Evolutionary conservation across 1,284 basidiomycete genomes (phyloP).

Genomic region (Cystobasidium pallidum): DNA sequence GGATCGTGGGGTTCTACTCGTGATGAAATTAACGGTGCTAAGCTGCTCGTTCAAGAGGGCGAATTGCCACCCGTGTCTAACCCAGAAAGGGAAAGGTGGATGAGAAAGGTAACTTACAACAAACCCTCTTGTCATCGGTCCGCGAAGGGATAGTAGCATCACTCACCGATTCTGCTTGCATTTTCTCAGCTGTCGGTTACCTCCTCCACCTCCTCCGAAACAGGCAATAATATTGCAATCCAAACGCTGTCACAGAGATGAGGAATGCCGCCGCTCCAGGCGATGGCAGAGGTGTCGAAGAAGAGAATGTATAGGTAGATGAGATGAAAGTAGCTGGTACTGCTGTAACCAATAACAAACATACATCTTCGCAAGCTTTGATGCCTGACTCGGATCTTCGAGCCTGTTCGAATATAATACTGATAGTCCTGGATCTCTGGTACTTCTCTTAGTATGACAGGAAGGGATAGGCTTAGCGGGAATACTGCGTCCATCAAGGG

Average conservation of each 20-base stretch:
- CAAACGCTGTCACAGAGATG: not conserved
- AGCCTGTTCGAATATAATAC: too few relatives aligned
- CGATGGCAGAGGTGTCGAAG: not conserved
- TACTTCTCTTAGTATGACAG: too few relatives aligned
- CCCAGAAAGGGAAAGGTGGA: conserved; percentile 36
- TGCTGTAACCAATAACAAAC: not conserved
- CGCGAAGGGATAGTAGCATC: too few relatives aligned
- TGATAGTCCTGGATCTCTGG: too few relatives aligned
- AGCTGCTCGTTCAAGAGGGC: conserved; percentile 17
- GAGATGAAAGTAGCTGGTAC: not conserved
- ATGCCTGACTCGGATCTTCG: too few relatives aligned
- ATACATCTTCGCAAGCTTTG: too few relatives aligned
- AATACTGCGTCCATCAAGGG: too few relatives aligned
- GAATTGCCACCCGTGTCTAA: conserved; percentile 27
- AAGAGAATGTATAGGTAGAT: conserved; percentile 28
- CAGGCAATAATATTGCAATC: conserved; percentile 2
- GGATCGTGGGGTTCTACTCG: conserved; percentile 25
- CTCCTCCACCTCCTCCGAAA: conserved; percentile 19
- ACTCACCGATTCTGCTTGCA: not conserved
- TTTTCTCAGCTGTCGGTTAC: conserved; percentile 31
- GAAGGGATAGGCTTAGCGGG: too few relatives aligned
- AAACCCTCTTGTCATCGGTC: too few relatives aligned
- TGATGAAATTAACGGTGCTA: conserved; percentile 28
- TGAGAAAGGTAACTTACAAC: conserved; percentile 28
- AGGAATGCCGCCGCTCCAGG: not conserved